A percentile compares a stretch with the other conserved stretches of the same genome.
phyloP scores from a whole-genome alignment of 2,329 filamentous ascomycete genomes.

The Claviceps sp. region DNA sequence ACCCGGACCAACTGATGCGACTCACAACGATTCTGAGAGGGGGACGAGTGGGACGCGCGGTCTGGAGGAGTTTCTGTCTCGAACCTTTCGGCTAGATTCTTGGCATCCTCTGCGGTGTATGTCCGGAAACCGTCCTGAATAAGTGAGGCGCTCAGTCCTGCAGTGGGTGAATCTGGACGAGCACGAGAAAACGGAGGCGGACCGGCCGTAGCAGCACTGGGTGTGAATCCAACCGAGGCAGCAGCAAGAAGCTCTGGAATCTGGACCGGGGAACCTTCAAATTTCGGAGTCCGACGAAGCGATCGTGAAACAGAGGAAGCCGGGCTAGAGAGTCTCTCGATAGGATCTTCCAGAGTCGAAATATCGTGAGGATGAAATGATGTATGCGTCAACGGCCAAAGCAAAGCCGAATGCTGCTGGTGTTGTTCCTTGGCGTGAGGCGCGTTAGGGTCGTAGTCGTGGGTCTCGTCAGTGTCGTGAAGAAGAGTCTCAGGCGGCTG shows the following conservation, averaged over 20 bases:
- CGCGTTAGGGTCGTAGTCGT: conserved; percentile 27
- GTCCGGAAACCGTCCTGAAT: conserved; percentile 13
- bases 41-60: conserved; percentile 17
- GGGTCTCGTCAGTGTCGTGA: conserved; percentile 43
- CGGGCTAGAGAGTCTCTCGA: conserved; percentile 27
- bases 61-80: conserved; percentile 25
- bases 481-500: conserved; percentile 24
- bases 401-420: conserved; percentile 18
- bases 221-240: conserved; percentile 34
- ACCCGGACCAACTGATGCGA: conserved; percentile 46
- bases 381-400: conserved; percentile 9
- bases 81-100: conserved; percentile 33
- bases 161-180: conserved; percentile 14
- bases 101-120: conserved; percentile 26
- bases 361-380: not conserved
- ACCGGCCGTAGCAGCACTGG: conserved; percentile 15
- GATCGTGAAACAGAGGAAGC: conserved; percentile 32
- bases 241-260: conserved; percentile 32
- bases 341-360: conserved; percentile 7
- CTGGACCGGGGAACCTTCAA: conserved; percentile 30
- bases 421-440: conserved; percentile 27
- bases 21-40: conserved; percentile 20
- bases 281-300: conserved; percentile 39
- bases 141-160: conserved; percentile 28
- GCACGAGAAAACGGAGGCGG: conserved; percentile 9